A percentile compares a stretch with the other conserved stretches of the same genome.
Conservation (phyloP, 768 basidiomycete species). For the Agaricus sinodeliciosus region DNA sequence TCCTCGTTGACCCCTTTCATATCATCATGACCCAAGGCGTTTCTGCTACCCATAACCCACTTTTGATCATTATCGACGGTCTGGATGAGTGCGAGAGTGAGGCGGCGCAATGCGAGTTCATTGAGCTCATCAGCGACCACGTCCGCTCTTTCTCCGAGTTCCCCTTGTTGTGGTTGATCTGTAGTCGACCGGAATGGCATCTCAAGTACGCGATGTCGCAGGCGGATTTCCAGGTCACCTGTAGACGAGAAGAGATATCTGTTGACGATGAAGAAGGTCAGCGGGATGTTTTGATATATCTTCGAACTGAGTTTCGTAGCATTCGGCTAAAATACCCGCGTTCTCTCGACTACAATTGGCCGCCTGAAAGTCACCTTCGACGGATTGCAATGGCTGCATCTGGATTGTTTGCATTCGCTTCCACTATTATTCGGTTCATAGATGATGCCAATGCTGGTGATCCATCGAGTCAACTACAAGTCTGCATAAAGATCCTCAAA, state of each 20-base stretch:
- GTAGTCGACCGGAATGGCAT: not conserved
- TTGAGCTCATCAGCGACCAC: not conserved
- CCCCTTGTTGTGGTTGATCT: not conserved
- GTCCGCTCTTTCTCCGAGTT: not conserved
- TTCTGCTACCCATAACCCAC: not conserved
- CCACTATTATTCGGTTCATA: not conserved
- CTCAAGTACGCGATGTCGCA: not conserved
- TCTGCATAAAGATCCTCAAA: not conserved
- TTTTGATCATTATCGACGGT: slow-evolving; percentile 1
- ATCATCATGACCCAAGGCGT: not conserved
- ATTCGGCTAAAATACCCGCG: not conserved
- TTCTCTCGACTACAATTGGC: not conserved
- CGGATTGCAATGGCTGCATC: not conserved
- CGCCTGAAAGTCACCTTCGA: not conserved
- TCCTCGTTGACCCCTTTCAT: slow-evolving; percentile 1
- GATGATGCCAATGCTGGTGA: not conserved
- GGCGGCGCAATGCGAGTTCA: not conserved
- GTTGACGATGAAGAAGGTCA: not conserved
- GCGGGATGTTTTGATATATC: not conserved
- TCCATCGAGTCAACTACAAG: not conserved
- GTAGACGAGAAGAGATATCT: not conserved
- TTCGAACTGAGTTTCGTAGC: not conserved
- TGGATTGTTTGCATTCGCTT: slow-evolving; percentile 2
- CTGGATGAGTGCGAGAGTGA: slow-evolving; percentile 4
- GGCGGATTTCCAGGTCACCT: not conserved